Conservation (phyloP, 805 yeast genomes). For the Maudiozyma serrabonitensis region DNA sequence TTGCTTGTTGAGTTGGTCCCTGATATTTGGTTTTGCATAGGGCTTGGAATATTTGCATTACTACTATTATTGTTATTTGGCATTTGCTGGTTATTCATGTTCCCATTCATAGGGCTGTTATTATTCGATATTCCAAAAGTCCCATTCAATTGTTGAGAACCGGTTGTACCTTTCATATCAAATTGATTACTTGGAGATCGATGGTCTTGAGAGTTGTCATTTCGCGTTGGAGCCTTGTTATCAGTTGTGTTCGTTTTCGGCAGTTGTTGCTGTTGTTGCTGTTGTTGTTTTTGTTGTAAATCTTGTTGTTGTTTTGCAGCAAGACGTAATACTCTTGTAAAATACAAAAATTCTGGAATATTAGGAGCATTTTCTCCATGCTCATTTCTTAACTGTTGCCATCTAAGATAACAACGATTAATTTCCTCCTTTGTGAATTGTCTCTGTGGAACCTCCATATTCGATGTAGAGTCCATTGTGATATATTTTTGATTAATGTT, state of each 20-base stretch:
- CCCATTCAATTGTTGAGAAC: not conserved
- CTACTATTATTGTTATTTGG: not conserved
- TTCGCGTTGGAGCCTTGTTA: not conserved
- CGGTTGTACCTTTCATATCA: not conserved
- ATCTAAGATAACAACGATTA: conserved; percentile 29
- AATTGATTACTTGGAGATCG: not conserved
- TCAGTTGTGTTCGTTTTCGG: not conserved
- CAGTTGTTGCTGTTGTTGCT: conserved; percentile 3
- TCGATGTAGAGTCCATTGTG: conserved; percentile 3
- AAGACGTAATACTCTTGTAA: conserved; percentile 26
- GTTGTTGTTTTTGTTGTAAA: conserved; percentile 17
- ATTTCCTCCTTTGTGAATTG: conserved; percentile 29
- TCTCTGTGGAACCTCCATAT: conserved; percentile 25
- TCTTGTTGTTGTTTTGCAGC: conserved; percentile 30
- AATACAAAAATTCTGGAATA: conserved; percentile 28
- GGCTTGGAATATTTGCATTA: conserved; percentile 1
- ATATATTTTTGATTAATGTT: not conserved
- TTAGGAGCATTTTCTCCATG: conserved; percentile 29
- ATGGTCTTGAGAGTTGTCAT: not conserved
- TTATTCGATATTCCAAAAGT: not conserved
- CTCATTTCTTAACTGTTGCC: conserved; percentile 30
- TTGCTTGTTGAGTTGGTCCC: too few relatives aligned
- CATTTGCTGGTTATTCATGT: not conserved
- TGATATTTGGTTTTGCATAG: too few relatives aligned
- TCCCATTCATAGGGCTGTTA: not conserved